phyloP scores from a whole-genome alignment of 169 alveolate genomes.

The Plasmodium gaboni region DNA sequence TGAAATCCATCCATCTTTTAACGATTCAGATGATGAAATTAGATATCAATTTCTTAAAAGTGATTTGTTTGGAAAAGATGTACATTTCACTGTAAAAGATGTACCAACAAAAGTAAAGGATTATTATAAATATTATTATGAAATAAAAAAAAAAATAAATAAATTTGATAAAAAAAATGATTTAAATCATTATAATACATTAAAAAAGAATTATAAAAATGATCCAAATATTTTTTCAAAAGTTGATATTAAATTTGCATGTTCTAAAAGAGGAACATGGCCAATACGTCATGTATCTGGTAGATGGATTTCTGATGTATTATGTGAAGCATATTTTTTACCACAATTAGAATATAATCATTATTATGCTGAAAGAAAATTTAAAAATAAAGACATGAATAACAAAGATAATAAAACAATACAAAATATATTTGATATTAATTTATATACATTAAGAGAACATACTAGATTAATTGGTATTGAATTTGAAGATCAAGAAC shows the following conservation, averaged over 20 bases:
- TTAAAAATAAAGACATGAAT: neutral
- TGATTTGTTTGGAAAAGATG: slow-evolving; percentile 15
- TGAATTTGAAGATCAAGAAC: slow-evolving; percentile 82
- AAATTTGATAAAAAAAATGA: slow-evolving; percentile 11
- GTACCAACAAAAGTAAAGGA: slow-evolving; percentile 42
- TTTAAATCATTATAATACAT: slow-evolving; percentile 29
- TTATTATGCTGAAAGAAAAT: slow-evolving; percentile 25
- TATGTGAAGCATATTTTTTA: slow-evolving; percentile 65
- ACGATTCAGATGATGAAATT: slow-evolving; percentile 25
- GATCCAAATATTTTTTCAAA: slow-evolving; percentile 70
- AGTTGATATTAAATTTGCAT: slow-evolving; percentile 48
- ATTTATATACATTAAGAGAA: slow-evolving; percentile 36
- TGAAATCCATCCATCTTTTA: slow-evolving; percentile 45
- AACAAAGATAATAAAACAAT: neutral
- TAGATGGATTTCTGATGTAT: slow-evolving; percentile 72
- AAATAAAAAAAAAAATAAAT: slow-evolving; percentile 32
- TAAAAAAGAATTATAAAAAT: slow-evolving; percentile 17
- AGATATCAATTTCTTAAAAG: slow-evolving; percentile 49
- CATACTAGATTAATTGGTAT: slow-evolving; percentile 79
- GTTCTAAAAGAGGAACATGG: slow-evolving; percentile 53
- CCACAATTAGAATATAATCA: slow-evolving; percentile 53
- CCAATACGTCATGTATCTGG: slow-evolving; percentile 44
- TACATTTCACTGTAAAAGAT: slow-evolving; percentile 31
- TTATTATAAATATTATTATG: slow-evolving; percentile 69
- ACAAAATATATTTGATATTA: slow-evolving; percentile 16